Evolutionary conservation across 2,329 filamentous ascomycete species (phyloP).

Genomic region (Colletotrichum zoysiae): DNA sequence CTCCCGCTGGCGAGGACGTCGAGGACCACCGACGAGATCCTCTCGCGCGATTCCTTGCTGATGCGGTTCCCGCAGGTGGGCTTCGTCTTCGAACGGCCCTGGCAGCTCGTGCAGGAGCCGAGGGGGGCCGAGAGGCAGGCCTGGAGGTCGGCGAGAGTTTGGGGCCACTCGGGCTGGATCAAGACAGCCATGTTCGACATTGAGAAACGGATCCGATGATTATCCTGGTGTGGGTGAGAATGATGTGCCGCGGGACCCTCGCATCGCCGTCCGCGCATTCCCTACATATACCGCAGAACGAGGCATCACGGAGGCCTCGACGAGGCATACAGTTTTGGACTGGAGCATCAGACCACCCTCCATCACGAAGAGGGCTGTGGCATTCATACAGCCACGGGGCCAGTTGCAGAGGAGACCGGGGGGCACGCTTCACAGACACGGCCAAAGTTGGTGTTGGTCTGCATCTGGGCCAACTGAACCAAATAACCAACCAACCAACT

Average conservation of each 20-base stretch:
- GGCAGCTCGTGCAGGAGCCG: constrained; percentile 11
- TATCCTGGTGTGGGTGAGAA: background rate
- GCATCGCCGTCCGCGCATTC: background rate
- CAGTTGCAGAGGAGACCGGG: background rate
- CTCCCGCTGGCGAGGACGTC: constrained; percentile 9
- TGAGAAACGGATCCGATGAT: background rate
- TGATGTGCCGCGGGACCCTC: background rate
- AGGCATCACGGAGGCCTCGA: constrained; percentile 23
- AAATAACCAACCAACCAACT: background rate
- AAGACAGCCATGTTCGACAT: background rate
- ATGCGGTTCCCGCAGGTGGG: constrained; percentile 15
- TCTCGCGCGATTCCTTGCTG: constrained; percentile 7
- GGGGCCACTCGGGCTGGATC: constrained; percentile 6
- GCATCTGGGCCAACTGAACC: background rate
- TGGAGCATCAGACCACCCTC: constrained; percentile 1
- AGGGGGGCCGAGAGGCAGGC: constrained; percentile 6
- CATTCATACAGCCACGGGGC: background rate
- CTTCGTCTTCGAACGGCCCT: constrained; percentile 17
- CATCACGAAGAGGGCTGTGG: background rate
- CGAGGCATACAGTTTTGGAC: constrained; percentile 1
- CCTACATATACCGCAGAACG: background rate
- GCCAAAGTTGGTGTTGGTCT: background rate
- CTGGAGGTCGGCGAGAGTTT: constrained; percentile 12
- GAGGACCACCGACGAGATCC: constrained; percentile 5
- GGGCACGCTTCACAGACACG: background rate